Evolutionary conservation across 257 asterid species (phyloP).

Genomic region (Thymus mandschuricus): DNA sequence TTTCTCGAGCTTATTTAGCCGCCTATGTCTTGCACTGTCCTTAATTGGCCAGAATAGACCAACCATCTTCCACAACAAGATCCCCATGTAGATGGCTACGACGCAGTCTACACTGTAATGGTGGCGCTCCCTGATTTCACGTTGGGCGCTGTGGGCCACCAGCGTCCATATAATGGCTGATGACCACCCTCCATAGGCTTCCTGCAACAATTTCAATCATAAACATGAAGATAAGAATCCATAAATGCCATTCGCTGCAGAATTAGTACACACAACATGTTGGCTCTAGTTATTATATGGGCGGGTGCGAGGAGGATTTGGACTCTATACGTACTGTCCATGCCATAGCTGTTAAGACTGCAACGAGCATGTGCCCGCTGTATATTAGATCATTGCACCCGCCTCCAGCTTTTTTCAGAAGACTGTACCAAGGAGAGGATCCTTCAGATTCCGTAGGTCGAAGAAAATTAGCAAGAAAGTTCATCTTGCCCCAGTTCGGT

Average conservation of each 20-base stretch:
- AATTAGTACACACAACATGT: not conserved
- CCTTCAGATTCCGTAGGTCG: constrained; percentile 86
- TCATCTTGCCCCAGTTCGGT: constrained; percentile 94
- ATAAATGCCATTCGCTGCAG: not conserved
- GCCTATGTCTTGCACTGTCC: constrained; percentile 41
- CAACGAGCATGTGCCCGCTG: constrained; percentile 98
- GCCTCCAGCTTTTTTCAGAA: constrained; percentile 87
- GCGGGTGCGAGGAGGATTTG: not conserved
- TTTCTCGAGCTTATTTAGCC: constrained; percentile 66
- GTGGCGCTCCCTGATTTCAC: constrained; percentile 95
- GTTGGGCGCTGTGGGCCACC: constrained; percentile 88
- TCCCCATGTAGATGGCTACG: constrained; percentile 91
- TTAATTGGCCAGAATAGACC: constrained; percentile 80
- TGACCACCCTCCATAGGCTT: constrained; percentile 90
- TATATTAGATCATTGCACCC: constrained; percentile 96
- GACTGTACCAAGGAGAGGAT: constrained; percentile 70
- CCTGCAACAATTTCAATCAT: constrained; percentile 49
- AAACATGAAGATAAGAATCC: constrained; percentile 3
- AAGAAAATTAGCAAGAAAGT: constrained; percentile 78
- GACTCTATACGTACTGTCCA: constrained; percentile 74
- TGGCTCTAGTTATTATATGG: too few relatives aligned
- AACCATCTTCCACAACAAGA: constrained; percentile 82
- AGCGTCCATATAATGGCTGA: constrained; percentile 83
- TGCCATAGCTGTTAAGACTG: constrained; percentile 97
- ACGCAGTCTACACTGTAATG: constrained; percentile 91